phyloP scores from a whole-genome alignment of 257 asterid genomes.

The Nicotiana tabacum region DNA sequence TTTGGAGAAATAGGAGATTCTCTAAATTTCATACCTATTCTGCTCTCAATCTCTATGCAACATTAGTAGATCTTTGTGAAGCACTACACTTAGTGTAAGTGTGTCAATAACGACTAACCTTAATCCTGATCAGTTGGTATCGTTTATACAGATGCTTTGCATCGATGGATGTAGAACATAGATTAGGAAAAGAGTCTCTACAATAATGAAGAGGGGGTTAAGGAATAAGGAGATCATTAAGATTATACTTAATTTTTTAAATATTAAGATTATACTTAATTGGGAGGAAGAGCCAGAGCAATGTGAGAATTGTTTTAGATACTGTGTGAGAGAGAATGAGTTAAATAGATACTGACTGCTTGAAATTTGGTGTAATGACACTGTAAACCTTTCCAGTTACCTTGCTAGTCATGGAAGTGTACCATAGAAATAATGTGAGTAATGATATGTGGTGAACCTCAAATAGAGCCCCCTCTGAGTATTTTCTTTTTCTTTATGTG shows the following conservation, averaged over 20 bases:
- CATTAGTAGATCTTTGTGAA: not conserved
- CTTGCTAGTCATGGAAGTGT: not conserved
- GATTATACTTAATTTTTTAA: too few relatives aligned
- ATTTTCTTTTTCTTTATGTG: not conserved
- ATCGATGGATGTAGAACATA: not conserved
- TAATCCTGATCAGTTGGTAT: not conserved
- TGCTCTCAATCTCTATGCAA: not conserved
- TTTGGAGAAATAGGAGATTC: not conserved
- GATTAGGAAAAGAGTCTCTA: not conserved
- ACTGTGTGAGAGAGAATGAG: not conserved
- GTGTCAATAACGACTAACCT: not conserved
- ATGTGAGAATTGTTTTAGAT: not conserved
- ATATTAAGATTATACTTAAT: not conserved
- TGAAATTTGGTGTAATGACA: not conserved
- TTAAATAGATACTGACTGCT: not conserved
- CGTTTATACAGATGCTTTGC: not conserved
- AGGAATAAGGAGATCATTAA: not conserved
- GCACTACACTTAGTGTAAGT: not conserved
- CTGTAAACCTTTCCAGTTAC: not conserved
- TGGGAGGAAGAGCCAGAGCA: not conserved
- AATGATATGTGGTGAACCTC: not conserved
- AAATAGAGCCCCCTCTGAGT: not conserved
- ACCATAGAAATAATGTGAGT: not conserved
- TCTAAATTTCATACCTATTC: not conserved
- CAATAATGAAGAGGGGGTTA: not conserved